A percentile compares a stretch with the other conserved stretches of the same genome.
Conservation (phyloP, 1,139 yeast genomes). For the Geotrichum fermentans region DNA sequence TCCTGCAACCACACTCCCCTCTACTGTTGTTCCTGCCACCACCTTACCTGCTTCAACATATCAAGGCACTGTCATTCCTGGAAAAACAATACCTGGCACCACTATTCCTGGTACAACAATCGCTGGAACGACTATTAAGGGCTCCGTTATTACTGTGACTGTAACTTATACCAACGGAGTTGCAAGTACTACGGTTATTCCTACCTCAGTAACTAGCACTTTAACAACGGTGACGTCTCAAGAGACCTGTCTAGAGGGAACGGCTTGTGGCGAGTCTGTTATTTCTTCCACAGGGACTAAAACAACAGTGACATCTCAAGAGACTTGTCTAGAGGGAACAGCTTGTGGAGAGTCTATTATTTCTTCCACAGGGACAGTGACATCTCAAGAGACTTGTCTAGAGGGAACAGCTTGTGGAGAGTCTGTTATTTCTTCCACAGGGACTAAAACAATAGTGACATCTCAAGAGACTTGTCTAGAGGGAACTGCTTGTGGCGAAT, state of each 20-base stretch:
- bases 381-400: background rate
- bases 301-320: background rate
- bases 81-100: constrained; percentile 19
- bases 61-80: constrained; percentile 15
- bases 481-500: no score
- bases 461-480: no score
- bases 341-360: no score
- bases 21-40: constrained; percentile 12
- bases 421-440: background rate
- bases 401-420: background rate
- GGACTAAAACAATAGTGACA: no score
- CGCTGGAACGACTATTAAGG: constrained; percentile 21
- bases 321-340: background rate
- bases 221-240: constrained; percentile 18
- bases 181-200: constrained; percentile 16
- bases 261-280: no score
- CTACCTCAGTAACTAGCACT: no score
- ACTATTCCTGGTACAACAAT: constrained; percentile 22
- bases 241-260: background rate
- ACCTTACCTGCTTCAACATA: constrained; percentile 7
- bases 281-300: background rate
- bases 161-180: constrained; percentile 17
- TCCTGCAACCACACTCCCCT: constrained; percentile 21
- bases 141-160: constrained; percentile 22
- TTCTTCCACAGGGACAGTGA: no score